Evolutionary conservation across 306 rosid genomes (phyloP).

Genomic region (Vigna trinervia): DNA sequence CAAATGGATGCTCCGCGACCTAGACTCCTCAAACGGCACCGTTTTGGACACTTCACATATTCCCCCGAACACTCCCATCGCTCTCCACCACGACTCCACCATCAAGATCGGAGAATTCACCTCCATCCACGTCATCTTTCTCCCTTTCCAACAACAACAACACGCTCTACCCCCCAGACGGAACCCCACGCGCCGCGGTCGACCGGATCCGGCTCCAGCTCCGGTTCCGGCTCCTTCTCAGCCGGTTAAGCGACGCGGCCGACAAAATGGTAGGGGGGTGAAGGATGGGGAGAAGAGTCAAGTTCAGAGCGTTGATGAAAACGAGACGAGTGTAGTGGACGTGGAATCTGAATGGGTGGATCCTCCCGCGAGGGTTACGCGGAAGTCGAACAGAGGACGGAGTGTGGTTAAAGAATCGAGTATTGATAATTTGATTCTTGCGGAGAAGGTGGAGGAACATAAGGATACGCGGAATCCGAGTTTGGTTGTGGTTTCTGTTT

Average conservation of each 20-base stretch:
- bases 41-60: constrained; percentile 55
- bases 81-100: constrained; percentile 54
- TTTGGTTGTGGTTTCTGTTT: neutral
- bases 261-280: constrained; percentile 32
- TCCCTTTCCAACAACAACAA: neutral
- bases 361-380: constrained; percentile 22
- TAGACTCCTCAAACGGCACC: constrained; percentile 85
- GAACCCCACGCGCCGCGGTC: constrained; percentile 59
- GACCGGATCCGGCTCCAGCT: neutral
- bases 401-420: neutral
- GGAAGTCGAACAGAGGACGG: neutral
- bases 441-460: constrained; percentile 19
- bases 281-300: constrained; percentile 1
- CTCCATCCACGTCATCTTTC: constrained; percentile 55
- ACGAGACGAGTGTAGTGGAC: neutral
- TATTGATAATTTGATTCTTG: neutral
- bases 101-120: constrained; percentile 75
- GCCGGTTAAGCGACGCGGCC: neutral
- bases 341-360: constrained; percentile 23
- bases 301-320: constrained; percentile 1
- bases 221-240: neutral
- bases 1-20: constrained; percentile 73
- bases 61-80: constrained; percentile 50
- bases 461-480: neutral
- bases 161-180: constrained; percentile 13